These are phyloP conservation scores for Chimonanthus salicifolius DNA, from an alignment of 164 flowering plant genomes.

Conservation along the genomic window DNA sequence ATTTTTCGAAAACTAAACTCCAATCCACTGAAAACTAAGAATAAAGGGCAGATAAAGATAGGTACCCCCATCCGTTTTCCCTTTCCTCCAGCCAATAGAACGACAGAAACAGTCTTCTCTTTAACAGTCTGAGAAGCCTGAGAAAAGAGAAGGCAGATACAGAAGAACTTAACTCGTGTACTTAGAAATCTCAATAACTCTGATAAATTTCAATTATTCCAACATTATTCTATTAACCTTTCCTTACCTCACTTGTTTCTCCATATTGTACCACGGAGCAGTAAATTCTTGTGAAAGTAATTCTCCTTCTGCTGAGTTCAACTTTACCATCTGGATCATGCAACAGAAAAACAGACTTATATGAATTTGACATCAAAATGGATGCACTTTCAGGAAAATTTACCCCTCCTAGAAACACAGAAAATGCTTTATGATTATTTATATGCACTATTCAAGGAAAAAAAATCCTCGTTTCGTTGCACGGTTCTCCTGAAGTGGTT, in stretches of 20 bases:
- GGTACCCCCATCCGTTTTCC: slow-evolving; percentile 97
- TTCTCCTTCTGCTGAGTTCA: not conserved
- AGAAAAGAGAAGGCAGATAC: not conserved
- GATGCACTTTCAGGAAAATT: not conserved
- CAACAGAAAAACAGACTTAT: not conserved
- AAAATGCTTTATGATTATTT: not conserved
- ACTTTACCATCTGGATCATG: slow-evolving; percentile 2
- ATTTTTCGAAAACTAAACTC: not conserved
- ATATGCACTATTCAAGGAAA: not conserved
- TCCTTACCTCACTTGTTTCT: slow-evolving; percentile 9
- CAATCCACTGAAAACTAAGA: not conserved
- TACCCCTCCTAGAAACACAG: not conserved
- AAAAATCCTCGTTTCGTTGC: too few species aligned
- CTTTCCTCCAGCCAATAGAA: slow-evolving; percentile 91
- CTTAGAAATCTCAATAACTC: not conserved
- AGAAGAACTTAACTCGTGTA: too few species aligned
- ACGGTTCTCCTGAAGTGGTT: too few species aligned
- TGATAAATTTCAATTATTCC: not conserved
- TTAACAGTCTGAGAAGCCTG: slow-evolving; percentile 10
- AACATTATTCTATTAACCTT: not conserved
- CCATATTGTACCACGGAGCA: slow-evolving; percentile 11
- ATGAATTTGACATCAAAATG: too few species aligned
- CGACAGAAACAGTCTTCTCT: slow-evolving; percentile 75
- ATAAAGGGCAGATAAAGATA: not conserved
- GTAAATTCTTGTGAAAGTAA: slow-evolving; percentile 7